Evolutionary conservation across 2,329 filamentous ascomycete genomes (phyloP).

Genomic region (Penicillium vulpinum): DNA sequence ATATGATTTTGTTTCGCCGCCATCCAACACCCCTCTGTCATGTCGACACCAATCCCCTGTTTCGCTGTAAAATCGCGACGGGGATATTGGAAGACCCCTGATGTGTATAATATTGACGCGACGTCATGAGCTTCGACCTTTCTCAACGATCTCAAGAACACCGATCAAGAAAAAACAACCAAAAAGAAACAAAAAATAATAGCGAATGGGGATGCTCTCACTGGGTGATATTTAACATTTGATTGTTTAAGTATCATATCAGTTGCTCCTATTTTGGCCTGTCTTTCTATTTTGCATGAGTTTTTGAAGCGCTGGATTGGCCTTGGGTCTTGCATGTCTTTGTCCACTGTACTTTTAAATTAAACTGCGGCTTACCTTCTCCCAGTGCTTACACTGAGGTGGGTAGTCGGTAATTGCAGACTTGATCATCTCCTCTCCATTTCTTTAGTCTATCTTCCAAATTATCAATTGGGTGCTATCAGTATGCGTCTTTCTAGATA

Average conservation of each 20-base stretch:
- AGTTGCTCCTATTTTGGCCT: neutral
- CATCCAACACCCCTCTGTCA: conserved; percentile 11
- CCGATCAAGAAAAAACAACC: conserved; percentile 21
- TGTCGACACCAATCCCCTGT: conserved; percentile 3
- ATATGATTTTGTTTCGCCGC: conserved; percentile 19
- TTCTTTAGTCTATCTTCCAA: neutral
- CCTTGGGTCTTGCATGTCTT: conserved; percentile 35
- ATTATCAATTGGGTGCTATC: neutral
- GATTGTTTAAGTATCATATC: conserved; percentile 5
- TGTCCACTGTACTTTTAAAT: conserved; percentile 37
- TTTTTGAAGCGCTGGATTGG: conserved; percentile 33
- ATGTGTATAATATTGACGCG: conserved; percentile 38
- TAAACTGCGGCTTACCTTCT: conserved; percentile 23
- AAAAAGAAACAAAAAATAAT: conserved; percentile 9
- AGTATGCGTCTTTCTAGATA: neutral
- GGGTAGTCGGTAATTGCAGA: conserved; percentile 32
- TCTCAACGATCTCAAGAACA: conserved; percentile 26
- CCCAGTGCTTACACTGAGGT: conserved; percentile 13
- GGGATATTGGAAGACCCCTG: conserved; percentile 11
- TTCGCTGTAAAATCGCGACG: conserved; percentile 19
- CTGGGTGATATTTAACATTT: conserved; percentile 1
- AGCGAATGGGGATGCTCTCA: neutral
- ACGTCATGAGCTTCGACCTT: conserved; percentile 32
- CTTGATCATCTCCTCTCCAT: conserved; percentile 35
- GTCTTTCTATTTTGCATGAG: conserved; percentile 23